phyloP scores from a whole-genome alignment of 2,329 filamentous ascomycete genomes.

The Neophaeococcomyces aloes region DNA sequence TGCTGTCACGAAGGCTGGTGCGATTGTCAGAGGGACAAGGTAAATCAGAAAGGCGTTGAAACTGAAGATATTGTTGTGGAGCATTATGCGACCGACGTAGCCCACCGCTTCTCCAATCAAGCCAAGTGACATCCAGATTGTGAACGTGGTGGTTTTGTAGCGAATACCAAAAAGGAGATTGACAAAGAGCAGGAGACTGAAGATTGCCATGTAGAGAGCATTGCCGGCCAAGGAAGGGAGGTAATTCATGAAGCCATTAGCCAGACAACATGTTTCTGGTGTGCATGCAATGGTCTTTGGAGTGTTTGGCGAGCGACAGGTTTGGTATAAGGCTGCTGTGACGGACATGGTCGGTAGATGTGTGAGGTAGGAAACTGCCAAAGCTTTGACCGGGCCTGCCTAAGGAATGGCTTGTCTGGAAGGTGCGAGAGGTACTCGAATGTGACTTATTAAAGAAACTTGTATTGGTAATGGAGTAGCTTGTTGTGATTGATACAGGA shows the following conservation, averaged over 20 bases:
- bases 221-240: conserved; percentile 46
- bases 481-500: too few species aligned
- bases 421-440: too few species aligned
- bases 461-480: too few species aligned
- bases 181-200: conserved; percentile 35
- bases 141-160: conserved; percentile 42
- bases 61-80: conserved; percentile 40
- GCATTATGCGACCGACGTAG: conserved; percentile 48
- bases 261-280: conserved; percentile 7
- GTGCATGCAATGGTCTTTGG: background rate
- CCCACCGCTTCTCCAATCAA: conserved; percentile 48
- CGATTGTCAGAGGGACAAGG: conserved; percentile 53
- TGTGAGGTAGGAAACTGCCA: too few species aligned
- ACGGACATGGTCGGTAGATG: too few species aligned
- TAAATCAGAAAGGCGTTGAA: conserved; percentile 43
- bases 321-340: too few species aligned
- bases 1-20: conserved; percentile 54
- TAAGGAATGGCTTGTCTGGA: too few species aligned
- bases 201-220: conserved; percentile 42
- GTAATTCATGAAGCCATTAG: conserved; percentile 38
- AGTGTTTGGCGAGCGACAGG: too few species aligned
- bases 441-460: too few species aligned
- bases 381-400: too few species aligned
- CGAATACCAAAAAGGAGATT: conserved; percentile 34
- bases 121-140: conserved; percentile 45